Base-by-base conservation (phyloP, 805 yeast genomes). In the Yamadazyma nakazawae region DNA sequence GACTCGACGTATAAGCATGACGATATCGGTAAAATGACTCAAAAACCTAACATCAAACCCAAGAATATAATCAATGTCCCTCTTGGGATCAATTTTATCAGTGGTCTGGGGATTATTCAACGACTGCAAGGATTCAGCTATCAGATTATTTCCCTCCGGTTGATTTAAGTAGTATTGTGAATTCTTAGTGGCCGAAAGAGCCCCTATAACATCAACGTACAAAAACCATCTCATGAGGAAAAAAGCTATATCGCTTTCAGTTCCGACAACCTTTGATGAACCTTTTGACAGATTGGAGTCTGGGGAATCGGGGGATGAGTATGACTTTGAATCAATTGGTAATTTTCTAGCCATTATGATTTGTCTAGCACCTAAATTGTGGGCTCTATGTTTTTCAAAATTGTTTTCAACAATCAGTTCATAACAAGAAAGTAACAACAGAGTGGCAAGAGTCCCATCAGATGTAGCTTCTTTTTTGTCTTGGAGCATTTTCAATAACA, bases 161-260 rank as follows among this genome's bases (percentile, higher is more conserved):
- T 54, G 52, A 12, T 59, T 52, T 2, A 66, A 56, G 45, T 67
- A 64, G 54, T 64, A 66, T 34, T 62, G 59, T 7, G 72, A 42
- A 42, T 63, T 55, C 18, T 59, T 62, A 2, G 85, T 75, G 0
- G 88, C 75, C 1, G 87, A 78, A 19, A 85, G 64, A 0, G 80
- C 75, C 0, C 88, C 84, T 17, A 85, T 68, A 2, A 83, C 78
- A 55, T 84, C 89, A 30, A 82, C 64, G 56, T 82, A 85, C 0
- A 81, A 82, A 58, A 81, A 84, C 88, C 89, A 83, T 43, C 90
- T 64, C 52, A 77, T 68, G 38, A 85, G 65, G 54, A 85, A 85
- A 50, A 67, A 80, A 0, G 79, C 62, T 12, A 79, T 67, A 50
- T 74, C 75, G 40, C 67, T 55, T 43, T 70, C 74, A 8, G 58